Conservation (phyloP, 495 filamentous ascomycete species). For the Penicillium canariense region DNA sequence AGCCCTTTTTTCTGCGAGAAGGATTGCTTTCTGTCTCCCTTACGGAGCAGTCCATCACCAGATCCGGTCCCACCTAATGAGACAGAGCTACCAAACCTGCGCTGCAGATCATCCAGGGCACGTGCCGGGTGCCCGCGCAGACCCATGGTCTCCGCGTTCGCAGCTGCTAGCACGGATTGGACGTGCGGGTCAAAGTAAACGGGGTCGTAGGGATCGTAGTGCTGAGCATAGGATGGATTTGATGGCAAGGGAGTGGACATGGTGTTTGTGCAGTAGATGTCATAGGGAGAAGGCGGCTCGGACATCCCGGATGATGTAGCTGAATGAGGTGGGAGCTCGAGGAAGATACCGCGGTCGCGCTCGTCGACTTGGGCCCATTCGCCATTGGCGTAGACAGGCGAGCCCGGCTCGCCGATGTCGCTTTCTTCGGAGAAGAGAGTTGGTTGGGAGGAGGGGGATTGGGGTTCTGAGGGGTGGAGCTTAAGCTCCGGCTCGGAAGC, state of each 20-base stretch:
- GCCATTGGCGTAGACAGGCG: conserved; percentile 34
- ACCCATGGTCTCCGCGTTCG: conserved; percentile 30
- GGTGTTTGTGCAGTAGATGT: conserved; percentile 22
- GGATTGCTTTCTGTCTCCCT: conserved; percentile 15
- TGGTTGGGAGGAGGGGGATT: conserved; percentile 22
- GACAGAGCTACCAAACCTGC: conserved; percentile 16
- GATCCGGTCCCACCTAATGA: conserved; percentile 3
- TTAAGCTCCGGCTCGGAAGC: conserved; percentile 14
- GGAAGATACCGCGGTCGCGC: conserved; percentile 27
- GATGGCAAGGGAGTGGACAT: conserved; percentile 4
- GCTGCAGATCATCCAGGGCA: conserved; percentile 28
- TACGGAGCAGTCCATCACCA: neutral
- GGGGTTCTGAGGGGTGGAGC: conserved; percentile 11
- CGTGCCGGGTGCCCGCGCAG: conserved; percentile 20
- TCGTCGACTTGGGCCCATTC: conserved; percentile 28
- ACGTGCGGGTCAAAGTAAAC: conserved; percentile 29
- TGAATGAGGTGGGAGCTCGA: conserved; percentile 7
- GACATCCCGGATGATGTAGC: neutral
- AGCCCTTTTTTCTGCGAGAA: conserved; percentile 19
- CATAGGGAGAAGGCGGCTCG: conserved; percentile 7
- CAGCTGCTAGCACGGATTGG: conserved; percentile 29
- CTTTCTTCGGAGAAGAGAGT: conserved; percentile 24
- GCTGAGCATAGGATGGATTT: conserved; percentile 7
- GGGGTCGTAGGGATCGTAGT: conserved; percentile 20
- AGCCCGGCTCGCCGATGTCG: conserved; percentile 41